Percentiles rank a stretch among this genome's conserved stretches.
Conservation (phyloP, 192 early-diverging fungal species). For the Polychytrium aggregatum region DNA sequence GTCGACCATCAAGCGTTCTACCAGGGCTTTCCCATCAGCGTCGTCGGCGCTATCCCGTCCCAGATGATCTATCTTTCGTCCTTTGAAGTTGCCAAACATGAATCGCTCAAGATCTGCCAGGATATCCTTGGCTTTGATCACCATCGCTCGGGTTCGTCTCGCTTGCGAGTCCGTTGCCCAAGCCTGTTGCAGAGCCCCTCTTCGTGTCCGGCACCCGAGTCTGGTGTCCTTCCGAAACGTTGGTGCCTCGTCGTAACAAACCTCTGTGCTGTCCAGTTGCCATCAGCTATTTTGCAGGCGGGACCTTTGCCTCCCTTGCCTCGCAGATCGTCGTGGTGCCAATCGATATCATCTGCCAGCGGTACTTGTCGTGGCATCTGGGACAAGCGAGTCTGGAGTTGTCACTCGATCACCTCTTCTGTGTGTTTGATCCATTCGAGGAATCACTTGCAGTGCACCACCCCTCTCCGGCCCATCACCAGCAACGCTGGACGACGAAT, state of each 20-base stretch:
- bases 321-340: slow-evolving; percentile 15
- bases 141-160: no score
- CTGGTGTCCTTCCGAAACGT: background rate
- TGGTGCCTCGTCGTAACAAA: background rate
- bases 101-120: background rate
- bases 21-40: slow-evolving; percentile 18
- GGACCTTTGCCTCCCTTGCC: slow-evolving; percentile 10
- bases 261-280: background rate
- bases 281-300: slow-evolving; percentile 13
- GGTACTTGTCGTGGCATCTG: no score
- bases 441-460: no score
- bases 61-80: slow-evolving; percentile 14
- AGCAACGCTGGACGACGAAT: no score
- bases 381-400: no score
- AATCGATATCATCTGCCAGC: slow-evolving; percentile 18
- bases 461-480: no score
- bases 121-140: background rate
- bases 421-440: no score
- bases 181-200: background rate
- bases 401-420: no score
- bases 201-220: background rate
- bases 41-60: slow-evolving; percentile 13
- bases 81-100: slow-evolving; percentile 7
- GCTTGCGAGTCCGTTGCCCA: slow-evolving; percentile 1
- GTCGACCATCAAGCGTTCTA: slow-evolving; percentile 8